Evolutionary conservation across 257 asterid species (phyloP).

Genomic region (Petrea volubilis): DNA sequence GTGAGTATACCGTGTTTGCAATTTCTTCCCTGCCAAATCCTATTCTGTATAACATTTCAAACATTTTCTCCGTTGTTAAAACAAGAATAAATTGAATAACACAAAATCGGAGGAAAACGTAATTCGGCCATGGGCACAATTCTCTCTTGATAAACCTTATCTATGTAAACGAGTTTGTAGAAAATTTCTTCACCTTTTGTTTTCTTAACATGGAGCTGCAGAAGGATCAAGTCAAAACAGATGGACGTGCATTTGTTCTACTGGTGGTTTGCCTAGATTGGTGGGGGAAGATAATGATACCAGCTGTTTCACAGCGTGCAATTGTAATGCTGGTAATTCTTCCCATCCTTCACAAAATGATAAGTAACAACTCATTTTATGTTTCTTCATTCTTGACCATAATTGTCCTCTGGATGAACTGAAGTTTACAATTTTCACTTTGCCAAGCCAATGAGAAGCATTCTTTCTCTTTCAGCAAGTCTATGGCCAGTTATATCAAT

Average conservation of each 20-base stretch:
- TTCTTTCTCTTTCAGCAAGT: not conserved
- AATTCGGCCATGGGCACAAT: not conserved
- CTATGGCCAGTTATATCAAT: not conserved
- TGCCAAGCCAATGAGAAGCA: not conserved
- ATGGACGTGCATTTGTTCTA: slow-evolving; percentile 71
- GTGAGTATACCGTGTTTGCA: not conserved
- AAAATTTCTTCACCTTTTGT: slow-evolving; percentile 19
- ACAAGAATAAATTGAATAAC: not conserved
- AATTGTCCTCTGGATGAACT: not conserved
- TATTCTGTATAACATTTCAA: not conserved
- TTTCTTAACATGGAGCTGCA: slow-evolving; percentile 37
- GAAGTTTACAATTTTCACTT: not conserved
- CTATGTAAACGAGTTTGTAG: not conserved
- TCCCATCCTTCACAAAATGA: slow-evolving; percentile 4
- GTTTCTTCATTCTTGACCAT: not conserved
- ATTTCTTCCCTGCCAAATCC: not conserved
- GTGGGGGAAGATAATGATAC: slow-evolving; percentile 40
- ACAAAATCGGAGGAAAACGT: not conserved
- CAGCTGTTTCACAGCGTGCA: slow-evolving; percentile 76
- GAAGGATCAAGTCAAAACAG: slow-evolving; percentile 50
- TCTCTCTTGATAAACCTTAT: slow-evolving; percentile 1
- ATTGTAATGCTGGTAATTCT: slow-evolving; percentile 70
- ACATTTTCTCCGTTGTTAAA: not conserved
- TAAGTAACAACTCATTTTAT: not conserved
- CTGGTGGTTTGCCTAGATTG: slow-evolving; percentile 68